Evolutionary conservation across 169 alveolate genomes (phyloP).

Genomic region (Plasmodium falciparum): DNA sequence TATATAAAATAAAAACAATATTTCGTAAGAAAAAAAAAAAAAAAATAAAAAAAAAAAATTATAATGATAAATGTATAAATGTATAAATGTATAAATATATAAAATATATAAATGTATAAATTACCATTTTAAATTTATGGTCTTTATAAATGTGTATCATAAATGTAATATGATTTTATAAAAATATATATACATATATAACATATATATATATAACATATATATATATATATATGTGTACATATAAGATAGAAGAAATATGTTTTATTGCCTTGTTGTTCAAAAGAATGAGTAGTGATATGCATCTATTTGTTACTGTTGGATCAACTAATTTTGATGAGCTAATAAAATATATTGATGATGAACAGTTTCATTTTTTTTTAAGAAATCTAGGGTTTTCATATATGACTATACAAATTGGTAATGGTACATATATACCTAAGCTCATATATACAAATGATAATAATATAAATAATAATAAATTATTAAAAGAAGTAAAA

Average conservation of each 20-base stretch:
- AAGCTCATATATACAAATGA: constrained; percentile 23
- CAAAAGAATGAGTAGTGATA: neutral
- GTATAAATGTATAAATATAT: no score
- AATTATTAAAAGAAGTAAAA: constrained; percentile 12
- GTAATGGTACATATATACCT: constrained; percentile 40
- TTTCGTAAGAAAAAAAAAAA: no score
- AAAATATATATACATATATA: neutral
- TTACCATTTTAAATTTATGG: no score
- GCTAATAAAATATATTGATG: constrained; percentile 28
- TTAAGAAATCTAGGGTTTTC: constrained; percentile 24
- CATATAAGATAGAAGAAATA: neutral
- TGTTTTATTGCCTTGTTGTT: no score
- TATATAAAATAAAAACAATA: no score
- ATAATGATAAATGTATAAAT: no score
- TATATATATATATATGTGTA: neutral
- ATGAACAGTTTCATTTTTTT: constrained; percentile 45
- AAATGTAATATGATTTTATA: no score
- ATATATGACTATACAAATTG: constrained; percentile 50
- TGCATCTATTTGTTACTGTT: constrained; percentile 44
- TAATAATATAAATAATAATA: neutral
- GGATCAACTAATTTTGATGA: constrained; percentile 67
- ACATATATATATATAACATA: neutral
- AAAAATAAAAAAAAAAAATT: no score
- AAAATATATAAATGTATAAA: no score
- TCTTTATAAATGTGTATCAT: no score